Evolutionary conservation across 2,329 filamentous ascomycete genomes (phyloP).

Genomic region (Lasiodiplodia citricola): DNA sequence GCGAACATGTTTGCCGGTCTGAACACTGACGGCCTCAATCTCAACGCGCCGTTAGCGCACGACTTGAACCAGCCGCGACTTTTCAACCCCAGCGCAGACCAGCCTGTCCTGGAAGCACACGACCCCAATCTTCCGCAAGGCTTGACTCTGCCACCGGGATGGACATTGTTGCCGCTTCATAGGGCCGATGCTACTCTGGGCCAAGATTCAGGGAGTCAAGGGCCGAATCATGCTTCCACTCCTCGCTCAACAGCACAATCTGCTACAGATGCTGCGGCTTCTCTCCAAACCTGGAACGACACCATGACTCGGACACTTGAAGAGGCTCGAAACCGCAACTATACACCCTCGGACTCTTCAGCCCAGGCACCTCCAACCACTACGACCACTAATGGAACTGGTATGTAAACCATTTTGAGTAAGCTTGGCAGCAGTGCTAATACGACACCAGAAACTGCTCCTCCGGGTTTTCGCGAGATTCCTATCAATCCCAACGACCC

Average conservation of each 20-base stretch:
- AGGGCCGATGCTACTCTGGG: not conserved
- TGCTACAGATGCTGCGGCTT: constrained; percentile 3
- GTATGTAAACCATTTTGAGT: not conserved
- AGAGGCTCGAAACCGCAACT: constrained; percentile 9
- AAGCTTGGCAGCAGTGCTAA: not conserved
- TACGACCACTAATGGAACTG: not conserved
- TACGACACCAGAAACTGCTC: not conserved
- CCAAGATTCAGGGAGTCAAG: not conserved
- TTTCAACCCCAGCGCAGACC: constrained; percentile 32
- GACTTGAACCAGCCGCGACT: constrained; percentile 20
- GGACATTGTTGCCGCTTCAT: constrained; percentile 37
- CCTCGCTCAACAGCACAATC: not conserved
- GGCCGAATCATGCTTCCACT: not conserved
- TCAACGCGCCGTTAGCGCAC: constrained; percentile 35
- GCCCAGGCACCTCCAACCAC: not conserved
- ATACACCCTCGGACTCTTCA: not conserved
- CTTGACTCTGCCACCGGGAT: constrained; percentile 44
- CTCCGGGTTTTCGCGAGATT: not conserved
- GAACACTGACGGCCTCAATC: constrained; percentile 36
- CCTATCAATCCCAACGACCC: not conserved
- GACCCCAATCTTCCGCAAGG: constrained; percentile 43
- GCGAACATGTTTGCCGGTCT: constrained; percentile 35
- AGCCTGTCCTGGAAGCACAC: constrained; percentile 40
- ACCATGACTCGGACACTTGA: constrained; percentile 15
- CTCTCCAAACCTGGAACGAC: constrained; percentile 20